Evolutionary conservation across 352 stramenopile genomes (phyloP).

Genomic region (Globisporangium abappressorium): DNA sequence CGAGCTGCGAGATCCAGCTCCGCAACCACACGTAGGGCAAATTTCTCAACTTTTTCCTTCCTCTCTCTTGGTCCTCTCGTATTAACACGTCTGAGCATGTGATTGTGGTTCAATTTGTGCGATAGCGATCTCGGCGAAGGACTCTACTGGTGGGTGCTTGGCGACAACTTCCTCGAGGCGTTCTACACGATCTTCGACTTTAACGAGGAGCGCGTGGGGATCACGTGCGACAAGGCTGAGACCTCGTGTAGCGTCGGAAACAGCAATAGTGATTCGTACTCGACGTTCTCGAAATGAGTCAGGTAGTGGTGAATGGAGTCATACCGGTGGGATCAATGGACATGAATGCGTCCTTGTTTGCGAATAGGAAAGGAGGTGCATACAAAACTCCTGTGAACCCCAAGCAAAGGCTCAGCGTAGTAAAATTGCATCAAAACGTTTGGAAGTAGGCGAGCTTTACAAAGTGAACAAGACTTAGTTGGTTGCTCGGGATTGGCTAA

Average conservation of each 20-base stretch:
- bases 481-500: too few relatives aligned
- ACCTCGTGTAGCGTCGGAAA: conserved; percentile 8
- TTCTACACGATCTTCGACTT: conserved; percentile 72
- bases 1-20: conserved; percentile 42
- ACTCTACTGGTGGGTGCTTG: conserved; percentile 58
- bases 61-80: too few relatives aligned
- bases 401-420: neutral
- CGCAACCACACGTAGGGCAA: conserved; percentile 33
- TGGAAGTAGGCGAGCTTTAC: too few relatives aligned
- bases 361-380: neutral
- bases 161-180: conserved; percentile 52
- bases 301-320: neutral
- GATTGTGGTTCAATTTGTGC: neutral
- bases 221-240: conserved; percentile 35
- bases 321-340: neutral
- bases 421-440: too few relatives aligned
- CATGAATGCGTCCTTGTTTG: neutral
- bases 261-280: neutral
- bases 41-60: too few relatives aligned
- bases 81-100: neutral
- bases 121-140: conserved; percentile 36
- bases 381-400: neutral
- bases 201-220: conserved; percentile 36
- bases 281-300: neutral
- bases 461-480: too few relatives aligned